Base-by-base conservation (phyloP, 2,329 filamentous ascomycete genomes). In the Phyllosticta citrichinensis region DNA sequence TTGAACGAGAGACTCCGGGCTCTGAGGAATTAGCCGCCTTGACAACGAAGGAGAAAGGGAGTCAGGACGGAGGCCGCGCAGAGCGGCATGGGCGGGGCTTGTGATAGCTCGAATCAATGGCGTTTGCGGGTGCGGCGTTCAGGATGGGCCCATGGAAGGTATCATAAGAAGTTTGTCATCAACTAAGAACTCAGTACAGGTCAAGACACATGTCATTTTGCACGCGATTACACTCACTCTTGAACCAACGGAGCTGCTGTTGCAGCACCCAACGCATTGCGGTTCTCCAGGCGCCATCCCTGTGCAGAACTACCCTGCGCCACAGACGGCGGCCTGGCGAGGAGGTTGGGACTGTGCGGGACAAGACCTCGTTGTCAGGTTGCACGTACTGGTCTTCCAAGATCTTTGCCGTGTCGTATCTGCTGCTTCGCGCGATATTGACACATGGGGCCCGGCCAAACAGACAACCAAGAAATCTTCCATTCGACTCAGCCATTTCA, bases 1-100 rank as follows among this genome's bases (percentile, higher is more conserved):
- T 77, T 93, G 66, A 80, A 80, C 3, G 81, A 84, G 74, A 74
- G 81, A 62, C 72, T 84, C 68, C 75, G 81, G 62, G 81, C 81
- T 24, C 68, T 84, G 70, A 76, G 81, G 68, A 78, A 75, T 56
- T 73, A 64, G 57, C 35, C 5, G 11, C 33, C 11, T 12, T 5
- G 3, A 12, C 22, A 11, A 40, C 33, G 33, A 40, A 40, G 33
- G 14, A 14, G 33, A 17, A 40, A 17, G 11, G 27, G 9, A 10
- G 27, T 30, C 3, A 40, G 3, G 33, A 40, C 33, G 11, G 12
- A 12, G 33, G 33, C 33, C 33, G 11, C 11, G 14, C 9, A 5
- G 14, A 40, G 14, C 9, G 33, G 33, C 33, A 5, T 40, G 33
- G 33, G 14, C 33, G 33, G 33, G 33, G 33, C 33, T 40, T 40